Evolutionary conservation across 1,284 basidiomycete species (phyloP).

Genomic region (Gomphus bonarii): DNA sequence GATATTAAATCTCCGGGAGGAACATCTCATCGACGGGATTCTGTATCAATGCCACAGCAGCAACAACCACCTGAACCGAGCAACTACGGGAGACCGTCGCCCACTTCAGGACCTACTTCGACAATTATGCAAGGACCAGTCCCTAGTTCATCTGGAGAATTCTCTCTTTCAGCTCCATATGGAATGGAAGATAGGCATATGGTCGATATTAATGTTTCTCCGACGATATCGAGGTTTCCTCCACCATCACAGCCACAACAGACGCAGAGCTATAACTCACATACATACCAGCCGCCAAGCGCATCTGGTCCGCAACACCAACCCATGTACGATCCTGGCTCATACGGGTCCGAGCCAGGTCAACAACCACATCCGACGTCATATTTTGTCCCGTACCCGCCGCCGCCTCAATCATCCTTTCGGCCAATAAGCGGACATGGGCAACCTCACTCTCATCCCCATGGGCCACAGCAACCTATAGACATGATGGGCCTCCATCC

Average conservation of each 20-base stretch:
- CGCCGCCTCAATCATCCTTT: not conserved
- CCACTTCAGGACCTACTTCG: not conserved
- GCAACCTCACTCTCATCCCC: not conserved
- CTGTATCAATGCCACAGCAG: not conserved
- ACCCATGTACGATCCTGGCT: not conserved
- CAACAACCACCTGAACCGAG: not conserved
- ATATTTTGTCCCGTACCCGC: constrained; percentile 2
- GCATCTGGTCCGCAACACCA: not conserved
- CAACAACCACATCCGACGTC: not conserved
- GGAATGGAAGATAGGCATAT: not conserved
- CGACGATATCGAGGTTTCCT: constrained; percentile 1
- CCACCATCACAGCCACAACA: not conserved
- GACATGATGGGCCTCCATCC: constrained; percentile 3
- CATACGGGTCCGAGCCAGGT: not conserved
- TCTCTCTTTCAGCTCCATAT: not conserved
- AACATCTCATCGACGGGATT: not conserved
- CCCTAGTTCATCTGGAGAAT: not conserved
- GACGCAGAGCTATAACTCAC: not conserved
- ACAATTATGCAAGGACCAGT: not conserved
- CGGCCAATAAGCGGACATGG: not conserved
- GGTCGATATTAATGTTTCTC: not conserved
- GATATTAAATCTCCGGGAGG: not conserved
- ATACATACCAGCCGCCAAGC: not conserved
- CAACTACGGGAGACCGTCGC: not conserved
- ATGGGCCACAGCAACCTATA: not conserved